phyloP scores from a whole-genome alignment of 78 protist genomes.

The Polysphondylium violaceum region DNA sequence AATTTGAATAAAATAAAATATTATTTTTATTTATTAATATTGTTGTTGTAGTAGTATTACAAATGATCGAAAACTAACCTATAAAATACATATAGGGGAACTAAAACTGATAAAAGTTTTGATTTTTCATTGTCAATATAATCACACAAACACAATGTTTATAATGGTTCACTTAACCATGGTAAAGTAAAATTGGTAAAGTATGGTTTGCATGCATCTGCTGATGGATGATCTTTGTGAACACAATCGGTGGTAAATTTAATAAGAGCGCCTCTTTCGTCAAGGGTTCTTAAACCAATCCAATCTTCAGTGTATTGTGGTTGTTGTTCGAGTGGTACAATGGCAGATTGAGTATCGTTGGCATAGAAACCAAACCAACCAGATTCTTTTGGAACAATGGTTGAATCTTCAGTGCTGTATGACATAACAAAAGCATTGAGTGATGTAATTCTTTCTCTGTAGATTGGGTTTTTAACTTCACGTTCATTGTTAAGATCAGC shows the following conservation, averaged over 20 bases:
- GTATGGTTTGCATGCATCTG: conserved; percentile 32
- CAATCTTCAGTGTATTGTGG: conserved; percentile 73
- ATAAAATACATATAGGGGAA: too few relatives aligned
- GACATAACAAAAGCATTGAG: conserved; percentile 69
- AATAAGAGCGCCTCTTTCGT: conserved; percentile 28
- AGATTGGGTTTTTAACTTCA: conserved; percentile 52
- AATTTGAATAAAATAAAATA: too few relatives aligned
- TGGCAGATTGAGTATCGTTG: not conserved
- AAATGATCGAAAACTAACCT: too few relatives aligned
- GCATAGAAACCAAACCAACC: conserved; percentile 77
- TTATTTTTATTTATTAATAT: too few relatives aligned
- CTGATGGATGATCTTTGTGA: conserved; percentile 44
- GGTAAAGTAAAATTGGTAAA: conserved; percentile 42
- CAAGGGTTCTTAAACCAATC: conserved; percentile 75
- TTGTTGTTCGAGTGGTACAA: conserved; percentile 66
- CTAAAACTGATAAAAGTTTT: too few relatives aligned
- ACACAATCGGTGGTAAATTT: conserved; percentile 35
- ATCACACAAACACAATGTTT: too few relatives aligned
- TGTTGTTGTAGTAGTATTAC: too few relatives aligned
- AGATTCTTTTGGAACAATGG: conserved; percentile 75
- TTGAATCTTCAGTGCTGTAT: conserved; percentile 29
- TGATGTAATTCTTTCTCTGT: conserved; percentile 41
- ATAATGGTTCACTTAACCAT: conserved; percentile 3
- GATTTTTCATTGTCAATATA: too few relatives aligned
- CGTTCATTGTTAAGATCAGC: conserved; percentile 85